Conservation (phyloP, 169 alveolate genomes). For the Eimeria tenella region DNA sequence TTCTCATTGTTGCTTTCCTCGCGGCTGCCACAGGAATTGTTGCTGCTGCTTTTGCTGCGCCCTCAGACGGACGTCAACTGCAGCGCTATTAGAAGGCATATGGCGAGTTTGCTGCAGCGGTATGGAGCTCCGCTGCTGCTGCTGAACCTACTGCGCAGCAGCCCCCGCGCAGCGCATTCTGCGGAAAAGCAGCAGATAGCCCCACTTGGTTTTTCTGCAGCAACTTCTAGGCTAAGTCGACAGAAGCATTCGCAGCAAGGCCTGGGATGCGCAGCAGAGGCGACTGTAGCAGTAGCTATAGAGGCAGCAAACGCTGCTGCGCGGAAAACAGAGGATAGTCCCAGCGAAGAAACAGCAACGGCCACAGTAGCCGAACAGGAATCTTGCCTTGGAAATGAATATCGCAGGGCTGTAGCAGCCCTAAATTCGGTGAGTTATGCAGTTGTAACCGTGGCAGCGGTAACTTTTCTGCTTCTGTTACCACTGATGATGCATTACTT, state of each 20-base stretch:
- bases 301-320: background rate
- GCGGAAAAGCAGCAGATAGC: background rate
- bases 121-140: conserved; percentile 34
- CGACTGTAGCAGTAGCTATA: background rate
- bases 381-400: background rate
- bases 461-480: background rate
- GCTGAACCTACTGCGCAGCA: conserved; percentile 25
- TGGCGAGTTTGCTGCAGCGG: conserved; percentile 28
- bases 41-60: conserved; percentile 8
- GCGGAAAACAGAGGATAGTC: background rate
- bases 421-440: background rate
- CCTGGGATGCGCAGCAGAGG: background rate
- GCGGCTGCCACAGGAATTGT: background rate
- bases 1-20: background rate
- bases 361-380: conserved; percentile 29
- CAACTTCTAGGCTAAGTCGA: background rate
- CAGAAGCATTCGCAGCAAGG: conserved; percentile 1
- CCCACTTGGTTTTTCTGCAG: background rate
- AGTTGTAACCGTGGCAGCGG: background rate
- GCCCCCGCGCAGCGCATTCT: background rate
- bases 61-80: conserved; percentile 48
- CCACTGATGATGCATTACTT: background rate
- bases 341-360: background rate
- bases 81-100: conserved; percentile 38
- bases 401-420: conserved; percentile 2